These are phyloP conservation scores for Dianthus caryophyllus DNA, from an alignment of 148 eudicot genomes.

Conservation along the genomic window DNA sequence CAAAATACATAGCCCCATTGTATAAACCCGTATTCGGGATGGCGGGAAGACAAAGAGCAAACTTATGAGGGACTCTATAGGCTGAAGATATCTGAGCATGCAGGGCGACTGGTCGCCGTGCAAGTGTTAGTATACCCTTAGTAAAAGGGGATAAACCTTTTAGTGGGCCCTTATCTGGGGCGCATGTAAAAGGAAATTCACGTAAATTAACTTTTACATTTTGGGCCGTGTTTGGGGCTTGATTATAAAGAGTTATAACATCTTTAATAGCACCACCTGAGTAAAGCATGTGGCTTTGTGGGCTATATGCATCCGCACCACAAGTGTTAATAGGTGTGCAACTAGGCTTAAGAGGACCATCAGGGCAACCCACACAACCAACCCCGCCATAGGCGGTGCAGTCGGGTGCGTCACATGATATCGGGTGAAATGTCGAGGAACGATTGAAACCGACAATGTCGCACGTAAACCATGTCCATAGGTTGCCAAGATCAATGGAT, in stretches of 20 bases:
- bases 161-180: conserved; percentile 7
- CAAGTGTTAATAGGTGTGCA: conserved; percentile 15
- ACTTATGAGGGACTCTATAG: conserved; percentile 22
- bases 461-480: conserved; percentile 19
- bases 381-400: not conserved
- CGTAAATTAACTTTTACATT: not conserved
- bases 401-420: conserved; percentile 2
- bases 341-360: conserved; percentile 3
- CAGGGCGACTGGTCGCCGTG: conserved; percentile 19
- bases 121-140: conserved; percentile 29
- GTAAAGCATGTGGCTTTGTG: conserved; percentile 3
- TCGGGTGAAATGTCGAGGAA: conserved; percentile 9
- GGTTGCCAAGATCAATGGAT: conserved; percentile 19
- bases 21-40: conserved; percentile 9
- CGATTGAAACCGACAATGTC: conserved; percentile 13
- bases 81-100: conserved; percentile 25
- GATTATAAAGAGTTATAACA: not conserved
- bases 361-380: conserved; percentile 11
- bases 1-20: conserved; percentile 33
- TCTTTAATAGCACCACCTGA: not conserved
- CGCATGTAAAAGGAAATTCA: conserved; percentile 23
- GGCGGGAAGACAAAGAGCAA: conserved; percentile 32
- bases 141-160: conserved; percentile 23
- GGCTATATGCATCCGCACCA: conserved; percentile 11
- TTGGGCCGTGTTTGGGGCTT: not conserved